Conservation (phyloP, 148 eudicot genomes). For the Vaccinium macrocarpon region DNA sequence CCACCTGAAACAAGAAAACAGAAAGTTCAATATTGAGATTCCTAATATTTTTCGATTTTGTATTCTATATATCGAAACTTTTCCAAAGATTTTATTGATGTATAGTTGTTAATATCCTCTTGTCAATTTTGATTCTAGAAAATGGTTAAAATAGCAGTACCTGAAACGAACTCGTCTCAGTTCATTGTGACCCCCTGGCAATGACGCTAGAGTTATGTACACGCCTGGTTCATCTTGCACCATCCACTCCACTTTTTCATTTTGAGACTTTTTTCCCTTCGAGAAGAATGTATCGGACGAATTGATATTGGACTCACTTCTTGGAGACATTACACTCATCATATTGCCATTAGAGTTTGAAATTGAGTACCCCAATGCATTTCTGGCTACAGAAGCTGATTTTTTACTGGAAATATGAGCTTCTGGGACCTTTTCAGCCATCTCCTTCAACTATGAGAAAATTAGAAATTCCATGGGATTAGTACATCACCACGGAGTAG, state of each 20-base stretch:
- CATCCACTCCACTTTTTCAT: constrained; percentile 61
- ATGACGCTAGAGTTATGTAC: constrained; percentile 72
- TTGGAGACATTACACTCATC: constrained; percentile 45
- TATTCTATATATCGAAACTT: too few relatives aligned
- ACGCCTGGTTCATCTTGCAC: constrained; percentile 90
- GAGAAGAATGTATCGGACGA: constrained; percentile 33
- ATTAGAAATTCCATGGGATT: constrained; percentile 15
- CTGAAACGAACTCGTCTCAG: constrained; percentile 96
- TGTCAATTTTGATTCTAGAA: background rate
- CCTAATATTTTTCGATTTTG: background rate
- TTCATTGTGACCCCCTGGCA: constrained; percentile 70
- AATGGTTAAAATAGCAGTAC: constrained; percentile 34
- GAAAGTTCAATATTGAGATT: background rate
- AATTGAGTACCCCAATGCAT: constrained; percentile 25
- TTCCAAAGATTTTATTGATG: too few relatives aligned
- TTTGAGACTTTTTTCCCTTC: constrained; percentile 49
- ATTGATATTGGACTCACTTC: constrained; percentile 39
- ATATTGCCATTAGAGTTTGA: constrained; percentile 29
- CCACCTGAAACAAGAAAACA: constrained; percentile 2
- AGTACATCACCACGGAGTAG: constrained; percentile 7
- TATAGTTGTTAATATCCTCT: background rate
- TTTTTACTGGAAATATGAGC: constrained; percentile 34
- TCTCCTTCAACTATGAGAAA: constrained; percentile 67
- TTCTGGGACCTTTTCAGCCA: constrained; percentile 47
- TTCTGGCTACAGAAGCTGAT: constrained; percentile 28